These are phyloP conservation scores for Oryza australiensis DNA, from an alignment of 176 grass and related monocot species.

Conservation along the genomic window DNA sequence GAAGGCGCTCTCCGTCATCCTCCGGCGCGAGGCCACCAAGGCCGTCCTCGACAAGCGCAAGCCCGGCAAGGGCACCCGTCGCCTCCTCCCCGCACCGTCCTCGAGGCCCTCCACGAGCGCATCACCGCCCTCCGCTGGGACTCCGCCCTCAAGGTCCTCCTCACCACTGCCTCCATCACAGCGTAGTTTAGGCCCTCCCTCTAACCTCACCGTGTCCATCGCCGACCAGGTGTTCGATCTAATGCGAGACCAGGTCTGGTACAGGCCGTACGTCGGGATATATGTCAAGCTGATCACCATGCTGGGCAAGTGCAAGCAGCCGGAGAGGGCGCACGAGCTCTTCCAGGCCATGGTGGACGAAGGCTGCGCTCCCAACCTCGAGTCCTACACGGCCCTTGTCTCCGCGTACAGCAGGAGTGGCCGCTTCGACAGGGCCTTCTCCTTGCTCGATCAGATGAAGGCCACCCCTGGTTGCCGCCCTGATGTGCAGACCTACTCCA, in stretches of 20 bases:
- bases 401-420: constrained; percentile 88
- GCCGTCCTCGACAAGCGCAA: constrained; percentile 83
- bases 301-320: constrained; percentile 94
- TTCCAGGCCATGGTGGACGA: constrained; percentile 89
- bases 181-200: not conserved
- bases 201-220: not conserved
- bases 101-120: constrained; percentile 89
- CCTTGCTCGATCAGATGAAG: constrained; percentile 82
- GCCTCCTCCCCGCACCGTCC: constrained; percentile 80
- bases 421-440: constrained; percentile 62
- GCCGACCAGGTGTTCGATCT: constrained; percentile 80
- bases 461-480: constrained; percentile 60
- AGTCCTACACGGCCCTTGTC: constrained; percentile 80
- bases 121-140: constrained; percentile 78
- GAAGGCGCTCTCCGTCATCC: constrained; percentile 87
- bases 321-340: constrained; percentile 72
- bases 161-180: not conserved
- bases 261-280: constrained; percentile 72
- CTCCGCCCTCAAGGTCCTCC: constrained; percentile 77
- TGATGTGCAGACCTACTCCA: constrained; percentile 87
- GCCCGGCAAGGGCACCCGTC: constrained; percentile 65
- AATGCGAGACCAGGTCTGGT: constrained; percentile 92
- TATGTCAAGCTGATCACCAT: constrained; percentile 96
- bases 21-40: constrained; percentile 89
- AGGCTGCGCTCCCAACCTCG: constrained; percentile 73